Base-by-base conservation (phyloP, 2,329 filamentous ascomycete species). In the Aspergillus quadricinctus region DNA sequence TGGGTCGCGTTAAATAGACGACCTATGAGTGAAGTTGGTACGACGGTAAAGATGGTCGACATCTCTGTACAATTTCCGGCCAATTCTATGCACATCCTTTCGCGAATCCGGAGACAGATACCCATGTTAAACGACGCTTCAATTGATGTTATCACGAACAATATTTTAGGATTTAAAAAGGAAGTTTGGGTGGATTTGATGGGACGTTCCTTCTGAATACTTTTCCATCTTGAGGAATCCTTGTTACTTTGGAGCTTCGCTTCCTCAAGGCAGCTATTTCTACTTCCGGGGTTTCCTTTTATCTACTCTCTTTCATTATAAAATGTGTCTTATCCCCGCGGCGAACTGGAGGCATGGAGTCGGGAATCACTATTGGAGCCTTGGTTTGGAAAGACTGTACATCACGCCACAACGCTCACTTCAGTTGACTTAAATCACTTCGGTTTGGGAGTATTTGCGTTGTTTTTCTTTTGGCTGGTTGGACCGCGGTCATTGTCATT, bases 1-100 rank as follows among this genome's bases (percentile, higher is more conserved):
- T 93, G 76, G 82, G 75, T 41, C 71, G 75, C 55, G 72, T 65
- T 23, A 66, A 69, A 31, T 70, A 69, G 57, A 48, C 45, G 14
- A 50, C 48, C 9, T 27, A 51, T 49, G 40, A 41, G 27, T 43
- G 50, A 29, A 52, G 49, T 41, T 43, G 41, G 48, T 64, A 65
- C 60, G 63, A 66, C 52, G 62, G 50, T 59, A 41, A 45, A 52
- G 50, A 40, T 52, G 11, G 23, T 51, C 43, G 53, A 60, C 54
- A 53, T 54, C 50, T 23, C 17, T 46, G 43, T 46, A 46, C 21
- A 28, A 31, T 41, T 27, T 23, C 25, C 50, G 25, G 31, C 49
- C 28, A 23, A 21, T 35, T 27, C 19, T 29, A 50, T 37, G 37
- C 37, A 45, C 49, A 11, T 49, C 52, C 50, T 55, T 52, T 29